These are phyloP conservation scores for Coix lacrymajobi DNA, from an alignment of 176 grass and related monocot species.

Conservation along the genomic window DNA sequence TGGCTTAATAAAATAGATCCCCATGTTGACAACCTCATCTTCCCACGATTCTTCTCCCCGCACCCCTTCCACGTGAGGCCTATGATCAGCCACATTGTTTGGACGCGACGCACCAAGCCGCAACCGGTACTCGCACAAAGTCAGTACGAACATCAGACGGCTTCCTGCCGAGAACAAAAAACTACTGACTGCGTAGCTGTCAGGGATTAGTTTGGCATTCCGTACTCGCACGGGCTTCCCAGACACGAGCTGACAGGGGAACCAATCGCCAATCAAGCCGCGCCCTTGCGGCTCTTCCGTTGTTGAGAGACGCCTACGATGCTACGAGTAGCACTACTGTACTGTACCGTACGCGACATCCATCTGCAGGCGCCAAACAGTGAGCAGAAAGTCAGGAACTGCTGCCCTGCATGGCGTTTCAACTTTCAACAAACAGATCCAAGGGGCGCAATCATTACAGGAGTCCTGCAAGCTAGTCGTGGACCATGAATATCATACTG, in stretches of 20 bases:
- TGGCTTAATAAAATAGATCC: too few species aligned
- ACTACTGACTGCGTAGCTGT: background rate
- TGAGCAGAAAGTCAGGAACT: slow-evolving; percentile 16
- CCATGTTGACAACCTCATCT: too few species aligned
- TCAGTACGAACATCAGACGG: background rate
- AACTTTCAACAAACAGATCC: slow-evolving; percentile 8
- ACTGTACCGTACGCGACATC: too few species aligned
- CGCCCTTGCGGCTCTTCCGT: background rate
- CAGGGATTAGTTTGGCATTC: background rate
- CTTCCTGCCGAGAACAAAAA: slow-evolving; percentile 2
- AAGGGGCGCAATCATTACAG: background rate
- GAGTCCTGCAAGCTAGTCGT: background rate
- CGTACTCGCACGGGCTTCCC: background rate
- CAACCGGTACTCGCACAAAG: background rate
- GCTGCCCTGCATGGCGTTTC: background rate
- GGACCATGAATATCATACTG: too few species aligned
- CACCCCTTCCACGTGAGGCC: too few species aligned
- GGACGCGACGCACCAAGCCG: slow-evolving; percentile 6
- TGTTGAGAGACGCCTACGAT: background rate
- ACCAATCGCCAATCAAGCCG: background rate
- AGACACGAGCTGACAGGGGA: background rate
- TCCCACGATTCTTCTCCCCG: too few species aligned
- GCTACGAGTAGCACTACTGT: too few species aligned
- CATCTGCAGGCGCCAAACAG: slow-evolving; percentile 32
- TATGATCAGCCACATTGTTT: background rate